Conservation (phyloP, 805 yeast genomes). For the Cyberlindnera japonica region DNA sequence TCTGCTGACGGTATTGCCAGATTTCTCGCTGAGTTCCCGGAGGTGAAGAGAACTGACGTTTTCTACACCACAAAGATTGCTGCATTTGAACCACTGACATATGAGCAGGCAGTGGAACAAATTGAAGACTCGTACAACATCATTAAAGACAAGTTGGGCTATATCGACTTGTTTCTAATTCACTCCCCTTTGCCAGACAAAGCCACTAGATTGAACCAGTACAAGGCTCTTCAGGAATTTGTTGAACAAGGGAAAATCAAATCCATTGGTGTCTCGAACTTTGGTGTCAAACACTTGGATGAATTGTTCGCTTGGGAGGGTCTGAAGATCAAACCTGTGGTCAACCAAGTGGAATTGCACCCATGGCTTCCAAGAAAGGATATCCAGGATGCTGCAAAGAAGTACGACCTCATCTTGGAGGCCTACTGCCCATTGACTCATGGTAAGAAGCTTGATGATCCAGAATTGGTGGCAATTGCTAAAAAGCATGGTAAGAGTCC, state of each 20-base stretch:
- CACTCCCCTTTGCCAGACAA: constrained; percentile 58
- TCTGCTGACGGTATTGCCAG: constrained; percentile 23
- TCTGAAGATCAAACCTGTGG: constrained; percentile 54
- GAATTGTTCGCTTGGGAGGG: constrained; percentile 55
- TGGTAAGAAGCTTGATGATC: constrained; percentile 21
- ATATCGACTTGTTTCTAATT: constrained; percentile 68
- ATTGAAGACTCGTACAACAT: constrained; percentile 50
- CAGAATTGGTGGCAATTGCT: constrained; percentile 20
- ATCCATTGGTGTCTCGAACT: constrained; percentile 77
- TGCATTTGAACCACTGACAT: constrained; percentile 10
- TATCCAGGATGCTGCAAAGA: constrained; percentile 21
- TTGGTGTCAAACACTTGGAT: constrained; percentile 53
- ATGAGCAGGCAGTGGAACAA: constrained; percentile 26
- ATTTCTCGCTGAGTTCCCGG: constrained; percentile 22
- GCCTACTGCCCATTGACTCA: constrained; percentile 26
- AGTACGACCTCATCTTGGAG: constrained; percentile 19
- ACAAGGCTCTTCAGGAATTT: constrained; percentile 73
- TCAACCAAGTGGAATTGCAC: constrained; percentile 77
- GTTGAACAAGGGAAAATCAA: constrained; percentile 55
- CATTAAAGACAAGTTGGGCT: constrained; percentile 46
- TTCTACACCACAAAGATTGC: constrained; percentile 25
- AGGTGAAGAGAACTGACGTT: constrained; percentile 22
- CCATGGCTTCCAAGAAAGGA: constrained; percentile 34
- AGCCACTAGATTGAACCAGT: constrained; percentile 51
- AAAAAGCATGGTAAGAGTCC: constrained; percentile 21